Base-by-base conservation (phyloP, 1,284 basidiomycete species). In the Tylopilus sp. region DNA sequence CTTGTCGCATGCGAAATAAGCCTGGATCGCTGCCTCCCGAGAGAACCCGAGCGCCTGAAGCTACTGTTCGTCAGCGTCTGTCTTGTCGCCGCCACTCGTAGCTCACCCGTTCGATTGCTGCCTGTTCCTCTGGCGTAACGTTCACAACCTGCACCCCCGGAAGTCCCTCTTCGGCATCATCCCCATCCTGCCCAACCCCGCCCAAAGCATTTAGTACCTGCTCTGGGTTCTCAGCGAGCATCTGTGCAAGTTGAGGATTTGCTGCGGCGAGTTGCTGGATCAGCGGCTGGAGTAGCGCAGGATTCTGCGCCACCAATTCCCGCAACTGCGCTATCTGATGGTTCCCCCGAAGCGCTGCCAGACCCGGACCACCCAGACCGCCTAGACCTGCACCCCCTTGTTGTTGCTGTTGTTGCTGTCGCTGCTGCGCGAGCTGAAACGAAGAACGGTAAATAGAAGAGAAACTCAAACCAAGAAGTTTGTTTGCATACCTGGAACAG, bases 1-100 rank as follows among this genome's bases (percentile, higher is more conserved):
- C 78, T 91, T 94, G 68, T 93, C 94, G 68, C 93, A 97, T 6
- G 86, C 85, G 71, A 93, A 80, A 72, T 90, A 97, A 1, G 94
- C 94, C 68, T 96, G 82, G 37, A 92, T 71, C 5, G 79, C 93
- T 0, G 74, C 72, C 44, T 92, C 77, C 39, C 91, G 78, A 19
- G 88, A 70, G 69, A 97, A 97, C 1, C 94, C 94, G 46, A 97
- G 81, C 2, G 75, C 85, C 69, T 92, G 81, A 53, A 97, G 74
- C 88, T 94, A 54, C 4, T 12, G 1, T 3, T 4, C 6, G 51
- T 52, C 39, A 49, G 56, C 35, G 49, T 46, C 49, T 42, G 41
- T 23, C 29, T 10, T 16, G 2, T 29, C 38, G 7, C 26, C 29
- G 28, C 18, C 25, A 34, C 33, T 2, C 44, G 10, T 21, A 29